phyloP scores from a whole-genome alignment of 352 stramenopile species.

The Phytophthora cactorum region DNA sequence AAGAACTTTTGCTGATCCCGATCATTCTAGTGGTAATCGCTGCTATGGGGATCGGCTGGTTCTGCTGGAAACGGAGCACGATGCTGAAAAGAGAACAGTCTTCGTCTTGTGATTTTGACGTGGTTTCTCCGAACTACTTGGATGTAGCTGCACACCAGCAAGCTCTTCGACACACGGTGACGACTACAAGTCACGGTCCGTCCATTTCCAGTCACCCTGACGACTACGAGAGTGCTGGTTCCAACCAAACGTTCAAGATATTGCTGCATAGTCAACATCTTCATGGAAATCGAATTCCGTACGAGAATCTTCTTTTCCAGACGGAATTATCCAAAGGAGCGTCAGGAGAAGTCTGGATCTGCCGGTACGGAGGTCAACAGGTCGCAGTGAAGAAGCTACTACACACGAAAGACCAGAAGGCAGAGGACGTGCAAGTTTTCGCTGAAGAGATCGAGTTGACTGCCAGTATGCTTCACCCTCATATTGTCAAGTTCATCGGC shows the following conservation, averaged over 20 bases:
- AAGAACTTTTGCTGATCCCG: constrained; percentile 25
- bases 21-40: constrained; percentile 6
- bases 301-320: constrained; percentile 23
- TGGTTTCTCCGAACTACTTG: constrained; percentile 5
- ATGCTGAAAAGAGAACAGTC: constrained; percentile 6
- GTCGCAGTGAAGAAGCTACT: constrained; percentile 56
- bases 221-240: constrained; percentile 23
- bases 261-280: constrained; percentile 27
- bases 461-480: constrained; percentile 51
- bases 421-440: constrained; percentile 40
- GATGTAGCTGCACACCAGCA: constrained; percentile 8
- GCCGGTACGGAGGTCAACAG: constrained; percentile 42
- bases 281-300: constrained; percentile 31
- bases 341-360: constrained; percentile 56
- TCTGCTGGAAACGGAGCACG: constrained; percentile 14
- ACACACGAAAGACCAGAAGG: constrained; percentile 32
- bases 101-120: constrained; percentile 13
- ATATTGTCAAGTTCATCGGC: constrained; percentile 57
- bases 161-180: constrained; percentile 3
- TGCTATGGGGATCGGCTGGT: background rate
- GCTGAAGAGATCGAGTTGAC: constrained; percentile 61
- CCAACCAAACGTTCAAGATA: constrained; percentile 29
- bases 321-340: constrained; percentile 34
- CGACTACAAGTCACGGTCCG: background rate
- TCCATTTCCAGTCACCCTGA: constrained; percentile 8